A percentile compares a stretch with the other conserved stretches of the same genome.
phyloP scores from a whole-genome alignment of 495 filamentous ascomycete genomes.

The Aspergillus sclerotioniger region DNA sequence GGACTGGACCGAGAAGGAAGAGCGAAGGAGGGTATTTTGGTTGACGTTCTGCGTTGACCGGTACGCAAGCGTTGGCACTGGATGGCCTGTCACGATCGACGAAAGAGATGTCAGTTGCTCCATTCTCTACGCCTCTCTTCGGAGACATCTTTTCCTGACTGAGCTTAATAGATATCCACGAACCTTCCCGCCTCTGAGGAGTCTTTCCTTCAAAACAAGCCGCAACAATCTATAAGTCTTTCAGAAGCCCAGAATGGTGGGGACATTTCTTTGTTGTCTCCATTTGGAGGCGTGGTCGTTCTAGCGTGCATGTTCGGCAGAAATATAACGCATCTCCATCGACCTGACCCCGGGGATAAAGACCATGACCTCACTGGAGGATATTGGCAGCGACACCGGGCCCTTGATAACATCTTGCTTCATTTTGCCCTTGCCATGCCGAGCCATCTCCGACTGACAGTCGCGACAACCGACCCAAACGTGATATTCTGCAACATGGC shows the following conservation, averaged over 20 bases:
- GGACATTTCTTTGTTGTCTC: conserved; percentile 67
- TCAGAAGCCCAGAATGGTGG: conserved; percentile 68
- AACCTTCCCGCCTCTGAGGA: conserved; percentile 84
- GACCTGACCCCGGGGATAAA: conserved; percentile 75
- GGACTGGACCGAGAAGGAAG: conserved; percentile 93
- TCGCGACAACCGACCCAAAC: conserved; percentile 74
- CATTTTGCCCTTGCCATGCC: conserved; percentile 84
- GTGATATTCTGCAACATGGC: conserved; percentile 95
- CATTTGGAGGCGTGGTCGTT: conserved; percentile 78
- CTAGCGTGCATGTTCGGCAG: conserved; percentile 88
- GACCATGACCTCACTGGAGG: conserved; percentile 89
- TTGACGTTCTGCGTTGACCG: conserved; percentile 86
- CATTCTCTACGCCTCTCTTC: not conserved
- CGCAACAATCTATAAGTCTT: conserved; percentile 66
- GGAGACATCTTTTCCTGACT: conserved; percentile 11
- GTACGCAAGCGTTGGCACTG: conserved; percentile 95
- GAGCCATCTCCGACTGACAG: conserved; percentile 75
- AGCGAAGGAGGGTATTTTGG: conserved; percentile 91
- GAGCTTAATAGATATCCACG: conserved; percentile 62
- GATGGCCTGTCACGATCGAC: conserved; percentile 93
- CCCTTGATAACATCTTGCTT: conserved; percentile 85
- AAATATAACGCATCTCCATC: conserved; percentile 93
- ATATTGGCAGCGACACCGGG: conserved; percentile 93
- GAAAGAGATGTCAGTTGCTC: conserved; percentile 70
- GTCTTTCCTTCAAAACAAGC: conserved; percentile 77